Evolutionary conservation across 2,329 filamentous ascomycete genomes (phyloP), one percentile per base, ranked within the genome.

Genomic region (Clonostachys rosea): DNA sequence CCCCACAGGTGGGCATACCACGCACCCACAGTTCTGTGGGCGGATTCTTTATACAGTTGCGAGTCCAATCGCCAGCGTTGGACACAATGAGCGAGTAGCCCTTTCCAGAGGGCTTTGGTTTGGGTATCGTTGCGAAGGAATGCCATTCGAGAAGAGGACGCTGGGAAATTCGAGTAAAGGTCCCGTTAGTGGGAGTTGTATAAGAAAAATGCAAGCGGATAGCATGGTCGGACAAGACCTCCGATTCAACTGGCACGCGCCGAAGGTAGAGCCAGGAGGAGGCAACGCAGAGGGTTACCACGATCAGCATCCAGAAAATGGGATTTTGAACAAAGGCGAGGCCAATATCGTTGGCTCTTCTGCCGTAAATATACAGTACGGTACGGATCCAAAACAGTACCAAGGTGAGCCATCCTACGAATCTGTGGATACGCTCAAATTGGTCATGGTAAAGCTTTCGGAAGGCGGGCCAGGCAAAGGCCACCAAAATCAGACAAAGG

Each of bases 51-150:
- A 91, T 89, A 47, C 79, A 76, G 34, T 73, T 69, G 20, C 69
- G 69, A 1, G 87, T 91, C 86, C 87, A 91, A 66, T 91, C 86
- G 18, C 87, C 87, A 5, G 85, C 86, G 53, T 84, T 85, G 46
- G 85, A 88, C 30, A 91, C 74, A 33, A 91, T 69, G 33, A 87
- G 70, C 1, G 84, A 88, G 66, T 85, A 89, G 11, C 48, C 48
- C 37, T 55, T 56, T 17, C 55, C 54, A 2, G 56, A 49, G 1
- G 52, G 48, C 46, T 69, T 60, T 3, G 78, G 73, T 49, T 81
- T 75, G 2, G 86, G 82, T 50, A 91, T 87, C 2, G 84, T 84
- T 40, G 87, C 87, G 59, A 91, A 91, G 1, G 83, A 79, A 66
- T 91, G 87, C 75, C 85, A 89, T 64, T 91, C 87, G 9, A 75